Evolutionary conservation across 129 eudicot species (phyloP), one percentile per base, ranked within the genome.

Genomic region (Gnaphalium uliginosum): DNA sequence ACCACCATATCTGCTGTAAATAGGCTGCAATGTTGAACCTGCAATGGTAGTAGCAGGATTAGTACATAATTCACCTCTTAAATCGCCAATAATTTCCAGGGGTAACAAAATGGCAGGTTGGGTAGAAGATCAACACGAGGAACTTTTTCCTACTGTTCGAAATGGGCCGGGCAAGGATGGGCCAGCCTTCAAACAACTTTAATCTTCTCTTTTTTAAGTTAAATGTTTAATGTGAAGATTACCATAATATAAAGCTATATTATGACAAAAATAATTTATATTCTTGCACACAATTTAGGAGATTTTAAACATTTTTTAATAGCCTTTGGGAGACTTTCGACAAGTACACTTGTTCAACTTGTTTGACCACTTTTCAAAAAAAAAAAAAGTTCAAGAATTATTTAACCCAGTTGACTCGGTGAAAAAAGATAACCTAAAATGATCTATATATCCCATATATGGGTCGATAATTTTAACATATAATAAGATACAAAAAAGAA

Each of bases 1-100:
- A 93, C 98, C 98, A 93, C 98, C 98, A 93, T 85, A 93, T 87
- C 81, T 93, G 98, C 79, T 83, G 98, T 84, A 90, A 82, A 86
- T 87, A 94, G 32, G 98, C 97, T 74, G 87, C 78, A 14, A 82
- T 73, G 11, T 87, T 86, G 74, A 94, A 90, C 87, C 98, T 94
- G 92, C 79, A 85, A 75, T 9, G 14, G 46, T 9, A 39, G 70
- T 37, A 79, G 62, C 14, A 51, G 71, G 63, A 57, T 69, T 11
- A 68, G 62, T 14, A 62, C 32, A 39, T 15, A 43, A 70, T 17
- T 33, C 53, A 32, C 21, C 13, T 56, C 29, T 65, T 30, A 33
- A 29, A 33, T 35, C 35, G 24, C 53, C 50, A 54, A 54, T 14
- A 32, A 66, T 48, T 39, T 39, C 46, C 46, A 39, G 14, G 46